Conservation (phyloP, 2,329 filamentous ascomycete genomes). For the Lasiodiplodia hormozganensis region DNA sequence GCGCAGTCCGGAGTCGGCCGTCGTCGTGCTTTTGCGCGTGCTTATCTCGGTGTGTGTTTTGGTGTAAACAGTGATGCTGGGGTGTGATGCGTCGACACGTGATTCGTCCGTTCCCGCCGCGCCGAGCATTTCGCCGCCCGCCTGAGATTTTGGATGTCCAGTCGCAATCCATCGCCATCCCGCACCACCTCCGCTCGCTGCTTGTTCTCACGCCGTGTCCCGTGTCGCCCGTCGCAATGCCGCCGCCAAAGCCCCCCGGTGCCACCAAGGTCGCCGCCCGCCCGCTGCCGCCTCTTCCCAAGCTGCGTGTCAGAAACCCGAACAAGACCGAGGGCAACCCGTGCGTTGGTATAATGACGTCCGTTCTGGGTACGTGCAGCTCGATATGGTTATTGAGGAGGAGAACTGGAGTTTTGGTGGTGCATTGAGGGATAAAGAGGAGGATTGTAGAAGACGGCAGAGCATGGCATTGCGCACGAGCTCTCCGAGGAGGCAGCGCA, state of each 20-base stretch:
- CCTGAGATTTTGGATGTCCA: conserved; percentile 32
- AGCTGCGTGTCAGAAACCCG: conserved; percentile 69
- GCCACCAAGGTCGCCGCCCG: conserved; percentile 45
- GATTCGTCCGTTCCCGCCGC: background rate
- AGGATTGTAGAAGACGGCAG: background rate
- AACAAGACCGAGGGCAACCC: conserved; percentile 68
- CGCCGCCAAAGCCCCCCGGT: conserved; percentile 42
- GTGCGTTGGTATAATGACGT: conserved; percentile 70
- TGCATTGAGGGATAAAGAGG: background rate
- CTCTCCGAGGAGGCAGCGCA: background rate
- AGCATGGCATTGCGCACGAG: background rate
- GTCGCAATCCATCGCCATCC: conserved; percentile 19
- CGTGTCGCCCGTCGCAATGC: conserved; percentile 14
- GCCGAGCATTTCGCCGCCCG: conserved; percentile 28
- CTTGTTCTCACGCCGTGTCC: background rate
- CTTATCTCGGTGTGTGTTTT: conserved; percentile 5
- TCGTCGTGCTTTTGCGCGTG: background rate
- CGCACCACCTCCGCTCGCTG: background rate
- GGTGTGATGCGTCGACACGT: conserved; percentile 10
- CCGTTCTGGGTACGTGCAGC: conserved; percentile 64
- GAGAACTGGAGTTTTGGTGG: background rate
- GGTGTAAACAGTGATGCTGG: conserved; percentile 25
- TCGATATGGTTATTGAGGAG: background rate
- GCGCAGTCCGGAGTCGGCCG: conserved; percentile 1
- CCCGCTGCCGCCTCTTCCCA: conserved; percentile 65